Base-by-base conservation (phyloP, 176 grass and related monocot genomes). In the Rhynchospora tenuis region DNA sequence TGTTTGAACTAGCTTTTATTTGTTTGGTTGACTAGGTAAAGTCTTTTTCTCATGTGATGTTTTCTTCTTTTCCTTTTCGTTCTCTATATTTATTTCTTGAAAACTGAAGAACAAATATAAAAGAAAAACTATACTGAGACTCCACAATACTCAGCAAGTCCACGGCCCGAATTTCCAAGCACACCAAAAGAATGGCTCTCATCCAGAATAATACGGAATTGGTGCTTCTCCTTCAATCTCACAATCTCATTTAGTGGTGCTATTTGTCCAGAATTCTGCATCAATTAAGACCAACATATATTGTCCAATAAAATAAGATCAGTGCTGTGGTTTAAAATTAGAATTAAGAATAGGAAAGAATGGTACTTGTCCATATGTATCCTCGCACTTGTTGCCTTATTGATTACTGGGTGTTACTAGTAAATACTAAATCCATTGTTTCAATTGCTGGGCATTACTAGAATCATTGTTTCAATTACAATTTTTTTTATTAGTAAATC, bases 201-300 rank as follows among this genome's bases (percentile, higher is more conserved):
- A 45, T 94, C 95, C 48, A 98, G 64, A 83, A 98, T 93, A 79
- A 98, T 86, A 78, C 89, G 87, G 73, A 98, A 98, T 12, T 74
- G 78, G 74, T 98, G 94, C 63, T 91, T 98, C 82, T 98, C 92
- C 89, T 94, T 98, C 89, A 98, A 82, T 51, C 66, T 88, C 29
- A 94, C 87, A 87, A 98, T 98, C 81, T 98, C 95, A 93, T 94
- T 89, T 81, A 98, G 85, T 42, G 92, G 90, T 38, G 87, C 84
- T n/a, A 94, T 89, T 85, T 93, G 95, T 77, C 92, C 95, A 87
- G 95, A 94, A 87, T 98, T 94, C 95, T 98, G 48, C 72, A 54
- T 54, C 48, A 2, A 75, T 75, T 54, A 75, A 75, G 47, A 38
- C 33, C 33, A n/a, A 26, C 42, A 0, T 67, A 26, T 46, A 48